A percentile compares a stretch with the other conserved stretches of the same genome.
Conservation (phyloP, 2,329 filamentous ascomycete species). For the Colletotrichum lini region DNA sequence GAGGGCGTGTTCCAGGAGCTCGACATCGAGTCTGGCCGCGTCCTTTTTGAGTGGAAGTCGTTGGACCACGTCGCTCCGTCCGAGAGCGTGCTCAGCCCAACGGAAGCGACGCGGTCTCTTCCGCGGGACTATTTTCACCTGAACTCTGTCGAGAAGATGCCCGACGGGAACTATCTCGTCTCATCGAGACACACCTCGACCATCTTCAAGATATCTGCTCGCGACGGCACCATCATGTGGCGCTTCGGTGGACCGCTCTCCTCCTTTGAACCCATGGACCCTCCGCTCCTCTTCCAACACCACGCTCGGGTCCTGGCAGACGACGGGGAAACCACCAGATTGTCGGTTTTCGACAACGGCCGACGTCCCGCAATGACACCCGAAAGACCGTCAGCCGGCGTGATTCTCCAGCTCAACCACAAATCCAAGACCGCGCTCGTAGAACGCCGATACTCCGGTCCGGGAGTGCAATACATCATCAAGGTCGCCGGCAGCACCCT, state of each 20-base stretch:
- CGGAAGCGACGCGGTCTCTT: neutral
- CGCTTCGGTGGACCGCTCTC: slow-evolving; percentile 65
- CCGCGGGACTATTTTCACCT: slow-evolving; percentile 56
- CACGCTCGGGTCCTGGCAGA: slow-evolving; percentile 61
- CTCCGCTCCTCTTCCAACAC: slow-evolving; percentile 65
- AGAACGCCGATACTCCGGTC: slow-evolving; percentile 7
- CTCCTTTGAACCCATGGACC: slow-evolving; percentile 49
- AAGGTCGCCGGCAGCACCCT: slow-evolving; percentile 12
- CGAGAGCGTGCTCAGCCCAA: slow-evolving; percentile 1
- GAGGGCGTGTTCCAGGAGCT: slow-evolving; percentile 53
- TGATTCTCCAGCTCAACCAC: slow-evolving; percentile 15
- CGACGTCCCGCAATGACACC: slow-evolving; percentile 51
- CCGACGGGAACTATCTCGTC: slow-evolving; percentile 49
- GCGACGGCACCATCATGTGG: slow-evolving; percentile 66
- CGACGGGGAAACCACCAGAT: slow-evolving; percentile 59
- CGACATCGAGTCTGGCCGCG: slow-evolving; percentile 62
- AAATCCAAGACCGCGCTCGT: neutral
- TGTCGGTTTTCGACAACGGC: slow-evolving; percentile 68
- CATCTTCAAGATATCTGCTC: slow-evolving; percentile 61
- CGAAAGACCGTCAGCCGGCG: neutral
- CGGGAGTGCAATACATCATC: slow-evolving; percentile 49
- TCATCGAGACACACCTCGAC: slow-evolving; percentile 53
- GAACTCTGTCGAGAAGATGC: slow-evolving; percentile 56
- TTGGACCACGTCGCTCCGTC: slow-evolving; percentile 46
- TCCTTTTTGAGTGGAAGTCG: slow-evolving; percentile 63